Base-by-base conservation (phyloP, 306 rosid species). In the Betula pendula region DNA sequence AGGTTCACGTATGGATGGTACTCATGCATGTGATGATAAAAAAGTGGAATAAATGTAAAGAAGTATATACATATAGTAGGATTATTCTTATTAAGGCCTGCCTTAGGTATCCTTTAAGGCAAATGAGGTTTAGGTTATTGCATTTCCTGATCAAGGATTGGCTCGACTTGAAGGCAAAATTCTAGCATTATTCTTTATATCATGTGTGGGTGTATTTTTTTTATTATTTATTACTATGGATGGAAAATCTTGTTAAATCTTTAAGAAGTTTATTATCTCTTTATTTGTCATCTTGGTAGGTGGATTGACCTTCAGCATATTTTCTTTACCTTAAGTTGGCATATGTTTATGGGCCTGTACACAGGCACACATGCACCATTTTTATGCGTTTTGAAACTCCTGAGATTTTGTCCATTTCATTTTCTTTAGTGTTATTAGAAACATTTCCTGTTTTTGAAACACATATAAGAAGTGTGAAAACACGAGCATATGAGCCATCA, bases 41-140 rank as follows among this genome's bases (percentile, higher is more conserved):
- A 62, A 55, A 55, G 69, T 40, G 4, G 1, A 65, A 56, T 38
- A 65, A 29, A 51, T 45, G 68, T 38, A 20, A 17, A 62, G 43
- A 29, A 31, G 68, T 62, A 33, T 62, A 33, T 62, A 62, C 42
- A 62, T 31, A 62, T 62, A 14, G 33, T 58, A 52, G 31, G n/a
- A 12, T 40, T 27, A 51, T 53, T n/a, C 59, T 27, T 69, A 11
- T 19, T 2, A 29, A 56, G 70, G 70, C 38, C 40, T 49, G 35
- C 72, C 22, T 69, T 69, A 40, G 35, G 33, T 56, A 65, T 77
- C 59, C 45, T 68, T 76, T 52, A 43, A 29, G 72, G 49, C 40
- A 69, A 33, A 50, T 2, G 38, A 27, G 22, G 35, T 62, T 62
- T 40, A 22, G 15, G 22, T 73, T 73, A n/a, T 49, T 56, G 11